Base-by-base conservation (phyloP, 2,329 filamentous ascomycete genomes). In the Plectosphaerella cucumerina region DNA sequence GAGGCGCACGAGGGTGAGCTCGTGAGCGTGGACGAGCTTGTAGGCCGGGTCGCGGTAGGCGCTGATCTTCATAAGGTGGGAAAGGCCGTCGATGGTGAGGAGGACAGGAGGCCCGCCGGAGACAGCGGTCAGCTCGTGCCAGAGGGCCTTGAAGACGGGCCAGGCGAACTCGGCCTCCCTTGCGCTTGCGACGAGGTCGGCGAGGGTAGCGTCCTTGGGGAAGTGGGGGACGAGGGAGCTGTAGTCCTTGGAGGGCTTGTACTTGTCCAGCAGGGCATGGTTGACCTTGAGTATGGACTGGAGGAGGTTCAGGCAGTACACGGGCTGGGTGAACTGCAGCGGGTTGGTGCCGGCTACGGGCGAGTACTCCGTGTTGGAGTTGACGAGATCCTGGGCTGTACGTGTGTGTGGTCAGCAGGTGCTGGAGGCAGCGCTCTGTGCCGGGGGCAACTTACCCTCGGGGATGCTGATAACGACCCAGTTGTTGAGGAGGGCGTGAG, bases 381-480 rank as follows among this genome's bases (percentile, higher is more conserved):
- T 89, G 56, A 87, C 86, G 45, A 97, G 75, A 50, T 96, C 92
- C 63, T 92, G 86, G 50, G 84, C 93, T 90, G 59, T 23, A 55
- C 17, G 49, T 20, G 4, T 18, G 5, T 42, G 18, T n/a, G 39
- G 35, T 51, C 44, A 53, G 52, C 46, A 5, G 31, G 17, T 17
- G 5, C n/a, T 42, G 37, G n/a, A n/a, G n/a, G n/a, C n/a, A n/a
- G n/a, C n/a, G 18, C 14, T 2, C 15, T 22, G 42, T 3, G 41
- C 15, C 18, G 3, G 42, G 21, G 9, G 42, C 10, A 33, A 62
- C 77, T 61, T 76, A 95, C 92, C 88, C 73, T 99, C 91, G 35
- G 94, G 92, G 48, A 97, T 79, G 63, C 89, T 87, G 52, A 99
- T 78, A 44, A 97, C 91, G 43, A 96, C 78, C 90, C 92, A 97